phyloP scores from a whole-genome alignment of 2,329 filamentous ascomycete genomes.

The Penicillium psychrosexuale region DNA sequence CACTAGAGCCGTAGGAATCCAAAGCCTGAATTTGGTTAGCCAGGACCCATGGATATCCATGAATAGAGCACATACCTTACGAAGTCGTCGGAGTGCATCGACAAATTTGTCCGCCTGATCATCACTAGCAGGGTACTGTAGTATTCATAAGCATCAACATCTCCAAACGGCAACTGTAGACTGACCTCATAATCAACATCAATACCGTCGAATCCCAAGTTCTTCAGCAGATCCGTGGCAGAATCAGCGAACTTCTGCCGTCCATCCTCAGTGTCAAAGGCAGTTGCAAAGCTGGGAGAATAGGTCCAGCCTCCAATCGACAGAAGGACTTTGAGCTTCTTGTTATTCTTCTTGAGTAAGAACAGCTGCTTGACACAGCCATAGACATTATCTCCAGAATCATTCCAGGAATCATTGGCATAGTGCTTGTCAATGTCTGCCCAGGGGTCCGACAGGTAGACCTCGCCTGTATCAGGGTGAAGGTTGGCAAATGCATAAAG shows the following conservation, averaged over 20 bases:
- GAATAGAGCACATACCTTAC: constrained; percentile 23
- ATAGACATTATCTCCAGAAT: constrained; percentile 68
- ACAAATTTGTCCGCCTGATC: constrained; percentile 38
- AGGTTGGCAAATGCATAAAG: constrained; percentile 92
- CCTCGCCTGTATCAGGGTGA: constrained; percentile 69
- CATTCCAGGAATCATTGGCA: constrained; percentile 62
- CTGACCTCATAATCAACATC: constrained; percentile 46
- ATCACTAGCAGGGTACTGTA: constrained; percentile 33
- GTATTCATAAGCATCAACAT: background rate
- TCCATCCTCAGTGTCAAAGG: constrained; percentile 58
- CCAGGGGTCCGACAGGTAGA: constrained; percentile 68
- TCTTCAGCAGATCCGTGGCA: constrained; percentile 69
- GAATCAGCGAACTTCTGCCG: constrained; percentile 64
- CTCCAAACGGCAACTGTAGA: no score
- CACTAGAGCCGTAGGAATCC: constrained; percentile 39
- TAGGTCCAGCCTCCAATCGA: constrained; percentile 82
- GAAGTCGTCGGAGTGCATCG: constrained; percentile 31
- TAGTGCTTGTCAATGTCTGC: constrained; percentile 70
- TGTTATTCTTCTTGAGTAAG: constrained; percentile 70
- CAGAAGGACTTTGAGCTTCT: constrained; percentile 74
- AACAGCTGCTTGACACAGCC: constrained; percentile 76
- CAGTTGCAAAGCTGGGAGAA: constrained; percentile 69
- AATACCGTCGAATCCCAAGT: constrained; percentile 63
- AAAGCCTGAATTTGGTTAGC: constrained; percentile 32
- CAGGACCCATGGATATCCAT: no score